Evolutionary conservation across 805 yeast genomes (phyloP).

Genomic region (Candida coleopterorum): DNA sequence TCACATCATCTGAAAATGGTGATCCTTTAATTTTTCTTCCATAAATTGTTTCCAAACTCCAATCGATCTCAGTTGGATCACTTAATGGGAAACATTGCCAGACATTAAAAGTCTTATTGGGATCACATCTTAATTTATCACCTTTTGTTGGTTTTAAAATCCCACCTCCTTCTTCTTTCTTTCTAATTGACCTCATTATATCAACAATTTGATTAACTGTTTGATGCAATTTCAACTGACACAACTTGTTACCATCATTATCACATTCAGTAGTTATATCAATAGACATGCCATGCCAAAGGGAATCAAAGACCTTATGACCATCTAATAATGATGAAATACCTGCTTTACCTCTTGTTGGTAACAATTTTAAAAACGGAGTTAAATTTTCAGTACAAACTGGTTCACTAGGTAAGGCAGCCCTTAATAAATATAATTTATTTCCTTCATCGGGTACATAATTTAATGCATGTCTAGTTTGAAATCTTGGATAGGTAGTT

Average conservation of each 20-base stretch:
- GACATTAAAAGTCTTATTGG: slow-evolving; percentile 48
- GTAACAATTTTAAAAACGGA: slow-evolving; percentile 83
- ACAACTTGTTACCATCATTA: slow-evolving; percentile 27
- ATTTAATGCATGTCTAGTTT: slow-evolving; percentile 30
- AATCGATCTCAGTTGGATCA: slow-evolving; percentile 43
- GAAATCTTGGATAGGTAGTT: slow-evolving; percentile 57
- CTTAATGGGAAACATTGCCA: slow-evolving; percentile 79
- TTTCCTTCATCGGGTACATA: slow-evolving; percentile 24
- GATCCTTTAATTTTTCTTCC: slow-evolving; percentile 66
- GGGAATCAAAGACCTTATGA: slow-evolving; percentile 81
- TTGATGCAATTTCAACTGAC: slow-evolving; percentile 56
- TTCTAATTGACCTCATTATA: slow-evolving; percentile 60
- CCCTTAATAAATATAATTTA: slow-evolving; percentile 58
- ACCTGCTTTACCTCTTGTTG: slow-evolving; percentile 90
- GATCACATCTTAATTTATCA: slow-evolving; percentile 70
- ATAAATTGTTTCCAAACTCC: slow-evolving; percentile 60
- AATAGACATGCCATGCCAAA: slow-evolving; percentile 91
- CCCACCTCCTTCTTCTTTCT: slow-evolving; percentile 57
- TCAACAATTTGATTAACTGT: slow-evolving; percentile 69
- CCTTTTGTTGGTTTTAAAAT: slow-evolving; percentile 79
- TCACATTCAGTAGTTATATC: slow-evolving; percentile 63
- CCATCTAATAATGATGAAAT: slow-evolving; percentile 83
- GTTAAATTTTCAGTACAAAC: slow-evolving; percentile 96
- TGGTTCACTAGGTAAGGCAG: slow-evolving; percentile 91
- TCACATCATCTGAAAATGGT: slow-evolving; percentile 46